phyloP scores from a whole-genome alignment of 371 early-diverging fungal genomes.

The Mucor circinelloides region DNA sequence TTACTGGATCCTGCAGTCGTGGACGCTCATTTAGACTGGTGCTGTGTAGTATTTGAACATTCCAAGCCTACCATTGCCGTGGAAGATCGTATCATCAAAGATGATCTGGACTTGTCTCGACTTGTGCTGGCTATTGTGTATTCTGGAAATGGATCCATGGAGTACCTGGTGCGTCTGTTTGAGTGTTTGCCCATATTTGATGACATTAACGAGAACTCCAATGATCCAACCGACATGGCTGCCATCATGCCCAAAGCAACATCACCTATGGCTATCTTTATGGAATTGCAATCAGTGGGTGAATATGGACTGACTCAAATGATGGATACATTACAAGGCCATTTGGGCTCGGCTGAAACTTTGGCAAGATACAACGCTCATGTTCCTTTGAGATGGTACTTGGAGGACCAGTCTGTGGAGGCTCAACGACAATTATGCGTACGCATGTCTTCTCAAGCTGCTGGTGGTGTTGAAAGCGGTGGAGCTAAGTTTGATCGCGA shows the following conservation, averaged over 20 bases:
- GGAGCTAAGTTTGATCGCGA: constrained; percentile 63
- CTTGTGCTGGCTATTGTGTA: constrained; percentile 61
- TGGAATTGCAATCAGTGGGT: constrained; percentile 51
- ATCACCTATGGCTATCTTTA: constrained; percentile 36
- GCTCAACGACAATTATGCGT: constrained; percentile 63
- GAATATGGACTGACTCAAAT: constrained; percentile 54
- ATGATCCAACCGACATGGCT: constrained; percentile 28
- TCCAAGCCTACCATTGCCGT: constrained; percentile 58
- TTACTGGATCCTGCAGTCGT: constrained; percentile 33
- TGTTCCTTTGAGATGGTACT: constrained; percentile 65
- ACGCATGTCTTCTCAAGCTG: constrained; percentile 67
- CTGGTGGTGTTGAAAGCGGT: constrained; percentile 60
- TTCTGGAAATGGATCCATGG: constrained; percentile 45
- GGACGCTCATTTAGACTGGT: constrained; percentile 51
- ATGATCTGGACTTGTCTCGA: constrained; percentile 59
- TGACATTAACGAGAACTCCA: constrained; percentile 28
- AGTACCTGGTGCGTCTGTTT: constrained; percentile 57
- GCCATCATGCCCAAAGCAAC: constrained; percentile 16
- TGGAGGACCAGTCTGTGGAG: constrained; percentile 46
- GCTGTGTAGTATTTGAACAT: constrained; percentile 55
- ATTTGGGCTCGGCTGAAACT: constrained; percentile 68
- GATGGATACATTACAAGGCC: constrained; percentile 66
- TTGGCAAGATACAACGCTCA: constrained; percentile 63
- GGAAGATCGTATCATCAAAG: constrained; percentile 64
- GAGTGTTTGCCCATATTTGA: constrained; percentile 69